Evolutionary conservation across 2,329 filamentous ascomycete species (phyloP).

Genomic region (Phialocephala subalpina): DNA sequence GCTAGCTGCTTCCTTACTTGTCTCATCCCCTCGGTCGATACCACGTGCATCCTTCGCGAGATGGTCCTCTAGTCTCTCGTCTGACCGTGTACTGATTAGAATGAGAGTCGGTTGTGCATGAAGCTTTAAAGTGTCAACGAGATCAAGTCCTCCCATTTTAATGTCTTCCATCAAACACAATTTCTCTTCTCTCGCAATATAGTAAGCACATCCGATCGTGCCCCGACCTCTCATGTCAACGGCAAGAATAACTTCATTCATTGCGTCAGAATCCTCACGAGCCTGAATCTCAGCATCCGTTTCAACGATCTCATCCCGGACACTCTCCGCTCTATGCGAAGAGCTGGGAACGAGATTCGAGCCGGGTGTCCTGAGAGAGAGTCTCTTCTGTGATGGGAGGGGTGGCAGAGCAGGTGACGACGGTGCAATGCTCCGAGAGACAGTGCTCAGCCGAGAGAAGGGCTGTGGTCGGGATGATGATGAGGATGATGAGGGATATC

Average conservation of each 20-base stretch:
- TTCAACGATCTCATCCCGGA: slow-evolving; percentile 31
- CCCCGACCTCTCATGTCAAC: slow-evolving; percentile 76
- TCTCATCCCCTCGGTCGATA: slow-evolving; percentile 35
- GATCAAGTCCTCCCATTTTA: slow-evolving; percentile 70
- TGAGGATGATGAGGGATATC: slow-evolving; percentile 26
- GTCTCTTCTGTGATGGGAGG: slow-evolving; percentile 29
- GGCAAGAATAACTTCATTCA: slow-evolving; percentile 80
- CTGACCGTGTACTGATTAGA: slow-evolving; percentile 51
- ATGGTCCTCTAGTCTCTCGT: slow-evolving; percentile 43
- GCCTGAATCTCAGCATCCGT: slow-evolving; percentile 43
- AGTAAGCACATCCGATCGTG: slow-evolving; percentile 85
- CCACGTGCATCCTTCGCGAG: slow-evolving; percentile 42
- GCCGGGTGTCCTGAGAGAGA: slow-evolving; percentile 28
- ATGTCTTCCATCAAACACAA: slow-evolving; percentile 83
- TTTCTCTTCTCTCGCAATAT: slow-evolving; percentile 72
- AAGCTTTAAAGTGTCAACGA: slow-evolving; percentile 67
- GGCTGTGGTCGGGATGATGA: slow-evolving; percentile 27
- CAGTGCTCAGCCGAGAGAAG: slow-evolving; percentile 34
- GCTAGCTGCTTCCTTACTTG: slow-evolving; percentile 32
- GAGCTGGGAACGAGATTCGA: slow-evolving; percentile 20
- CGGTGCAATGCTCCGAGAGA: slow-evolving; percentile 16
- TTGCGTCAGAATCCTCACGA: slow-evolving; percentile 54
- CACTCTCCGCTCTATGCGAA: slow-evolving; percentile 24
- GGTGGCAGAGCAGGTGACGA: slow-evolving; percentile 33
- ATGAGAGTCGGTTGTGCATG: slow-evolving; percentile 64